Base-by-base conservation (phyloP, 2,329 filamentous ascomycete species). In the Neonectria coccinea region DNA sequence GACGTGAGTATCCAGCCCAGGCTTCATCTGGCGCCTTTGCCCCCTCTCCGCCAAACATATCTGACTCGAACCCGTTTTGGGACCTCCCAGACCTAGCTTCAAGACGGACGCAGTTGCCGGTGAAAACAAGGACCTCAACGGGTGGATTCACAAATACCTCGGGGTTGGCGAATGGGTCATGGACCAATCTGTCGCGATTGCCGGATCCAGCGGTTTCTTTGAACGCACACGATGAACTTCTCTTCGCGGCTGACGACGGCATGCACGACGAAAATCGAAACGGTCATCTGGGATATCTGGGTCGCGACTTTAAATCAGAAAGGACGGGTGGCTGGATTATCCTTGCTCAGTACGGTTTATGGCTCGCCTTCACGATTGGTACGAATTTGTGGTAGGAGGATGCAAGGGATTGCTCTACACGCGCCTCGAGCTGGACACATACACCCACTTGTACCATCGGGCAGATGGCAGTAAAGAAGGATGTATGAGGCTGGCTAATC, bases 141-240 rank as follows among this genome's bases (percentile, higher is more conserved):
- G 90, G 76, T 98, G 94, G 94, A 89, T 98, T 71, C 91, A 95
- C 76, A 95, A 91, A 78, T 98, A 98, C 79, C 89, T 98, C 47
- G 93, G 93, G 67, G 91, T 97, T 18, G 96, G 96, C 73, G 96
- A 99, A 84, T 97, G 94, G 89, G 92, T 97, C 69, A 97, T 99
- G 94, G 96, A 99, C 80, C 92, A 97, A 83, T 97, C 94, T 31
- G 93, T 98, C 33, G 94, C 94, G 44, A 88, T 98, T 62, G 92
- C 97, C 78, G 92, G 93, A 45, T 91, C 92, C 53, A 97, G 92
- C 77, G 88, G 91, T 65, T 99, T 90, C 82, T 99, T 99, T 79
- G 94, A 97, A 83, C 88, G 96, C 76, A 94, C 89, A 79, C 88
- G 94, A 83, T 97, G 84, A 74, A 50, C 57, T 47, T 18, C 14